A percentile compares a stretch with the other conserved stretches of the same genome.
Evolutionary conservation across 805 yeast species (phyloP).

Genomic region (Nakazawaea wyomingensis): DNA sequence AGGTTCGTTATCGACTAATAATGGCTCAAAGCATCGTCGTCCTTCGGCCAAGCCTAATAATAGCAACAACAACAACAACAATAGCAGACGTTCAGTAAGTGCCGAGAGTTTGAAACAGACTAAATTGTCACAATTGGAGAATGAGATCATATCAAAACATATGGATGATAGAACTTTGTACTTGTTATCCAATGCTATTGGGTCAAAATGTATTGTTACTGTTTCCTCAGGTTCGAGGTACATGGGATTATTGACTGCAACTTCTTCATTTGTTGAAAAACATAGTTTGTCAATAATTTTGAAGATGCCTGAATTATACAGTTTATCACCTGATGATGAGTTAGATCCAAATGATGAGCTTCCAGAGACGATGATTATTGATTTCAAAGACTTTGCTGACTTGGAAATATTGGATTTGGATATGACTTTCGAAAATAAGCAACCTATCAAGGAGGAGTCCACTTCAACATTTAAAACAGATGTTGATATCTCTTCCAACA

Average conservation of each 20-base stretch:
- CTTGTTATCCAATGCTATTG: constrained; percentile 54
- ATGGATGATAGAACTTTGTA: constrained; percentile 53
- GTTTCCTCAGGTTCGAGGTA: constrained; percentile 56
- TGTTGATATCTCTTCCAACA: constrained; percentile 66
- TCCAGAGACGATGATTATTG: constrained; percentile 39
- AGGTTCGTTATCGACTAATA: not conserved
- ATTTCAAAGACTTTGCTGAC: constrained; percentile 47
- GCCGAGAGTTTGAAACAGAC: constrained; percentile 21
- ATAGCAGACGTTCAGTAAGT: constrained; percentile 10
- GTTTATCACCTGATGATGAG: constrained; percentile 28
- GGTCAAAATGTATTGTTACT: constrained; percentile 53
- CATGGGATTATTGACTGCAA: constrained; percentile 53
- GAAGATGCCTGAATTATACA: constrained; percentile 41
- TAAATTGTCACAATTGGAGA: constrained; percentile 21
- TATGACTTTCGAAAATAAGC: constrained; percentile 16
- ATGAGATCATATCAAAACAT: constrained; percentile 25
- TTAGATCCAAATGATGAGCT: constrained; percentile 31
- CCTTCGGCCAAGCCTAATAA: constrained; percentile 11
- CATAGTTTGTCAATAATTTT: constrained; percentile 49
- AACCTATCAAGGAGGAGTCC: constrained; percentile 15
- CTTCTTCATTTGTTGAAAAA: constrained; percentile 31
- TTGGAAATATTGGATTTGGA: constrained; percentile 38
- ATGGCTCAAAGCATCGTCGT: constrained; percentile 11
- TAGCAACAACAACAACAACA: constrained; percentile 7
- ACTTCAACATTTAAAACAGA: constrained; percentile 72